Conservation (phyloP, 2,329 filamentous ascomycete species). For the Paraphoma chrysanthemicola region DNA sequence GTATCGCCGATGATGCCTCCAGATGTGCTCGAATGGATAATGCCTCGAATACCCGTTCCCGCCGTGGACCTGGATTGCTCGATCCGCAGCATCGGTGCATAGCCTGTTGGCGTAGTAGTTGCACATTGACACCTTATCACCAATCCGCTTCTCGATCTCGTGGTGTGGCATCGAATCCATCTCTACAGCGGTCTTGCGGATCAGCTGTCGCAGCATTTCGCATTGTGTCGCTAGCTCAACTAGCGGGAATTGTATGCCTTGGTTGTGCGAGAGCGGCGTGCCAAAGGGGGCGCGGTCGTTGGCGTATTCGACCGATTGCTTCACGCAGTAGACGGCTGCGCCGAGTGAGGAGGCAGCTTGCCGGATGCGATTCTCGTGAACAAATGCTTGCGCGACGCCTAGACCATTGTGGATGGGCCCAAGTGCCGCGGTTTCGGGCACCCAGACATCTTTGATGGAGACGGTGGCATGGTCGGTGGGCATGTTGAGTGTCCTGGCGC, state of each 20-base stretch:
- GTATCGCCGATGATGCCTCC: slow-evolving; percentile 68
- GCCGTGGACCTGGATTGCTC: slow-evolving; percentile 68
- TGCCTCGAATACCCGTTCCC: slow-evolving; percentile 66
- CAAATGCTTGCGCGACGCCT: slow-evolving; percentile 69
- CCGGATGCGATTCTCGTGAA: slow-evolving; percentile 71
- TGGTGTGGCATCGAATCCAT: slow-evolving; percentile 65
- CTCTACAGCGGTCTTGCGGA: slow-evolving; percentile 66
- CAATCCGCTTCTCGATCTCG: slow-evolving; percentile 65
- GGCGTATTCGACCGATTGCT: slow-evolving; percentile 64
- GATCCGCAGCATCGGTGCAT: slow-evolving; percentile 66
- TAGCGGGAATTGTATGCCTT: slow-evolving; percentile 69
- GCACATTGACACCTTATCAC: slow-evolving; percentile 70
- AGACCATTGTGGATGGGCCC: slow-evolving; percentile 62
- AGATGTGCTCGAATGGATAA: slow-evolving; percentile 70
- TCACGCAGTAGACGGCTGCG: slow-evolving; percentile 66
- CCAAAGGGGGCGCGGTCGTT: slow-evolving; percentile 63
- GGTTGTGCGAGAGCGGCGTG: slow-evolving; percentile 64
- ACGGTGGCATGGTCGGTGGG: slow-evolving; percentile 70
- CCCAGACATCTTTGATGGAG: slow-evolving; percentile 63
- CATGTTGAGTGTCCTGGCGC: slow-evolving; percentile 66
- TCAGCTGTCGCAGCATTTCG: slow-evolving; percentile 67
- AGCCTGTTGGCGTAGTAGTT: slow-evolving; percentile 70
- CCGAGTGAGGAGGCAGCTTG: slow-evolving; percentile 68
- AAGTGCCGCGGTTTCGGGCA: slow-evolving; percentile 61
- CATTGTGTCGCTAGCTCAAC: slow-evolving; percentile 68